Evolutionary conservation across 768 basidiomycete genomes (phyloP).

Genomic region (Lactarius vividus): DNA sequence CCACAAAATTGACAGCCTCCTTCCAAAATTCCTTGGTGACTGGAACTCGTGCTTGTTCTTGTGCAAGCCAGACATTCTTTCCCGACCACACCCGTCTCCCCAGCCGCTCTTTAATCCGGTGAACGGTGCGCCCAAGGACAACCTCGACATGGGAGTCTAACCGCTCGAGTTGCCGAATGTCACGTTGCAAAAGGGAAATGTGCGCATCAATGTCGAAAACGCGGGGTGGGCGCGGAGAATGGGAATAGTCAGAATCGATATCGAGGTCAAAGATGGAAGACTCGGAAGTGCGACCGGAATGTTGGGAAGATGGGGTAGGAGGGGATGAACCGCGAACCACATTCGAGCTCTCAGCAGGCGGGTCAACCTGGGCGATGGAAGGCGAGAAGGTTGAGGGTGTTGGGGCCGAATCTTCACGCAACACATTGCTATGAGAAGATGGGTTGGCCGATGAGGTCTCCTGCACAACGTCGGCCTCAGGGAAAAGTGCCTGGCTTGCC

Average conservation of each 20-base stretch:
- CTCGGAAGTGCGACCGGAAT: not conserved
- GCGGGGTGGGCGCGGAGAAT: slow-evolving; percentile 35
- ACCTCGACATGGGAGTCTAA: slow-evolving; percentile 43
- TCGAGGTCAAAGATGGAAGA: slow-evolving; percentile 35
- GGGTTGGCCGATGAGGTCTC: not conserved
- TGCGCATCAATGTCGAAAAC: slow-evolving; percentile 54
- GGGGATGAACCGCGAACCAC: not conserved
- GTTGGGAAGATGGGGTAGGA: not conserved
- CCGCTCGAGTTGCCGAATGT: slow-evolving; percentile 47
- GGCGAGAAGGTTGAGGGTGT: not conserved
- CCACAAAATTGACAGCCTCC: slow-evolving; percentile 46
- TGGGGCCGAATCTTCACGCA: not conserved
- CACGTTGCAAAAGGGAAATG: slow-evolving; percentile 52
- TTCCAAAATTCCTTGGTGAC: slow-evolving; percentile 50
- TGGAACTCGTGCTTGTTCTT: slow-evolving; percentile 32
- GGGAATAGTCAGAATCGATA: slow-evolving; percentile 33
- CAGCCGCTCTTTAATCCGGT: slow-evolving; percentile 71
- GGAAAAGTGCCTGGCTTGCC: not conserved
- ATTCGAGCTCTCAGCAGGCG: not conserved
- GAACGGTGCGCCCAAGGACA: slow-evolving; percentile 49
- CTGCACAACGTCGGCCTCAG: not conserved
- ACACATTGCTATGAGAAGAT: not conserved
- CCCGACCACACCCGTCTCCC: slow-evolving; percentile 71
- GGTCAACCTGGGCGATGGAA: not conserved
- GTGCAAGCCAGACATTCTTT: slow-evolving; percentile 53